A percentile compares a stretch with the other conserved stretches of the same genome.
phyloP scores from a whole-genome alignment of 2,329 filamentous ascomycete species.

The Colletotrichum aenigma region DNA sequence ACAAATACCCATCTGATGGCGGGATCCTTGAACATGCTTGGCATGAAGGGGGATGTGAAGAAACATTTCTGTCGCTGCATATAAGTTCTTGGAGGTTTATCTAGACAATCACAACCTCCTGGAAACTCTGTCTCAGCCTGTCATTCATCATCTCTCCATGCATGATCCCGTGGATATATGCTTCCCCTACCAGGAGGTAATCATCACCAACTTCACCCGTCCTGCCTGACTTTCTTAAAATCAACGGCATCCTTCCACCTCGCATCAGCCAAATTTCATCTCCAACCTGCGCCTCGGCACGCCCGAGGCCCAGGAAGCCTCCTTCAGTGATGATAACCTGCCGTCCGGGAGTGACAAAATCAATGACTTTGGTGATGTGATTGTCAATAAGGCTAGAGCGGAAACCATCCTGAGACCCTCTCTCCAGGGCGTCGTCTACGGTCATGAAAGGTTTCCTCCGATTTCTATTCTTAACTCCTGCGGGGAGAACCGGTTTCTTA shows the following conservation, averaged over 20 bases:
- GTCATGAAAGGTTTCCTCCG: neutral
- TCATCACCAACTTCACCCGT: neutral
- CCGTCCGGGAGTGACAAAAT: neutral
- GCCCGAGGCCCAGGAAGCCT: neutral
- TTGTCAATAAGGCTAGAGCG: neutral
- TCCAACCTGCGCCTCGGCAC: neutral
- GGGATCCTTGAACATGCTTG: neutral
- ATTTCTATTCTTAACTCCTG: accelerated
- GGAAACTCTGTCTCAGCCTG: neutral
- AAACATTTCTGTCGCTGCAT: neutral
- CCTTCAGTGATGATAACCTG: neutral
- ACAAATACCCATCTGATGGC: neutral
- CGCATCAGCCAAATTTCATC: constrained; percentile 6
- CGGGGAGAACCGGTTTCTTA: neutral
- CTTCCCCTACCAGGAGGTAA: neutral
- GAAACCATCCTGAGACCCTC: neutral
- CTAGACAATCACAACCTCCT: neutral
- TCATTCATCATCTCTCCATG: neutral
- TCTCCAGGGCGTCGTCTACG: neutral
- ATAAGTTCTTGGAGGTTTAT: neutral
- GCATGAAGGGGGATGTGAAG: neutral
- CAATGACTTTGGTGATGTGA: neutral
- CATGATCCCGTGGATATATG: constrained; percentile 3
- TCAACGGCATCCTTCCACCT: neutral
- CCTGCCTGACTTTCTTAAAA: neutral